These are phyloP conservation scores for Xylaria telfairii DNA, from an alignment of 495 filamentous ascomycete genomes.

Conservation along the genomic window DNA sequence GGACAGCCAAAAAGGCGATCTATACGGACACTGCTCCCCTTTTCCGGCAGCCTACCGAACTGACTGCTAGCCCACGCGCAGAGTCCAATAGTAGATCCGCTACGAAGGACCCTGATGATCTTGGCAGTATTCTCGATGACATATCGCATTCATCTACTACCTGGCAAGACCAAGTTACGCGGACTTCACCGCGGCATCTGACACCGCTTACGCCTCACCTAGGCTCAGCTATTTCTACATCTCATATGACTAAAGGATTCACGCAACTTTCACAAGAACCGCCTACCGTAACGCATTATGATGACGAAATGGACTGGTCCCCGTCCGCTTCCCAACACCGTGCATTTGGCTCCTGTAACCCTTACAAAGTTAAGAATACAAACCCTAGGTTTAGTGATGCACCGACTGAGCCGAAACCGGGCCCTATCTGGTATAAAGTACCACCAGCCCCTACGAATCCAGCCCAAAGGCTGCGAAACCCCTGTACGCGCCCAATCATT, in stretches of 20 bases:
- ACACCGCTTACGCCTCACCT: no score
- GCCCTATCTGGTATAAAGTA: conserved; percentile 63
- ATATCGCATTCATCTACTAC: conserved; percentile 34
- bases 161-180: neutral
- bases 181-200: neutral
- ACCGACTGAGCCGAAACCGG: conserved; percentile 47
- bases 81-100: conserved; percentile 25
- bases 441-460: conserved; percentile 70
- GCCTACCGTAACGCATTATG: conserved; percentile 40
- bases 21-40: conserved; percentile 63
- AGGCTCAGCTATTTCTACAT: no score
- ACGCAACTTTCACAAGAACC: neutral
- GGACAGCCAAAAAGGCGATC: conserved; percentile 57
- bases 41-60: conserved; percentile 49
- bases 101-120: conserved; percentile 31
- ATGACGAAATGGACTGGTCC: conserved; percentile 81
- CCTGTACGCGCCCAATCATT: conserved; percentile 57
- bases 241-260: neutral
- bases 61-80: conserved; percentile 28
- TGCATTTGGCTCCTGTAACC: conserved; percentile 53
- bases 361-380: conserved; percentile 48
- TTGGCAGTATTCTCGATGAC: conserved; percentile 51
- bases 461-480: conserved; percentile 68
- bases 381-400: conserved; percentile 64
- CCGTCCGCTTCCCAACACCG: conserved; percentile 63